These are phyloP conservation scores for Pistacia vera DNA, from an alignment of 345 rosid genomes.

Conservation along the genomic window DNA sequence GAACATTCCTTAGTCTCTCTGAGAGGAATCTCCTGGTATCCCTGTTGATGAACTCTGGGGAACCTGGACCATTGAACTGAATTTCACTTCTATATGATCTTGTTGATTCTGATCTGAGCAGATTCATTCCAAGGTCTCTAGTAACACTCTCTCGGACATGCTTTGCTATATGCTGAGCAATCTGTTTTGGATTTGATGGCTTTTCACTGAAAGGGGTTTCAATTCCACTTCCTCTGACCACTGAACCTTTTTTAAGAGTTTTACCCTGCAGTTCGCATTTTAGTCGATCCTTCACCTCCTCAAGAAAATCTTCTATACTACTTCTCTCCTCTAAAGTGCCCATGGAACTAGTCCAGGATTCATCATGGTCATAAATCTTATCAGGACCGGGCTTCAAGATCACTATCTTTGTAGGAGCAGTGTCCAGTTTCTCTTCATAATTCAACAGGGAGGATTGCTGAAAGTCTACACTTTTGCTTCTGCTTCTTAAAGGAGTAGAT, in stretches of 20 bases:
- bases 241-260: constrained; percentile 50
- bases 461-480: constrained; percentile 38
- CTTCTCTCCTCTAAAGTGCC: constrained; percentile 59
- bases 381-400: constrained; percentile 86
- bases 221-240: constrained; percentile 72
- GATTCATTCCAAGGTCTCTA: constrained; percentile 41
- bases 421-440: constrained; percentile 44
- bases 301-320: constrained; percentile 83
- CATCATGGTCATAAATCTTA: constrained; percentile 57
- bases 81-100: constrained; percentile 62
- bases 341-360: constrained; percentile 61
- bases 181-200: constrained; percentile 55
- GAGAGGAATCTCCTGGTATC: constrained; percentile 66
- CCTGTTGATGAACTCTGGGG: constrained; percentile 69
- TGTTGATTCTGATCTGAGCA: constrained; percentile 66
- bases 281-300: constrained; percentile 83
- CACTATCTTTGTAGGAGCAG: constrained; percentile 65
- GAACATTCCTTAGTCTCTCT: constrained; percentile 65
- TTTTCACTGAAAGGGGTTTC: constrained; percentile 72
- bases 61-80: constrained; percentile 50
- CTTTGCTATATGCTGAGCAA: constrained; percentile 45
- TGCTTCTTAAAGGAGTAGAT: constrained; percentile 45
- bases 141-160: constrained; percentile 51
- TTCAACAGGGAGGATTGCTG: constrained; percentile 24
- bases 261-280: constrained; percentile 75